Evolutionary conservation across 306 rosid genomes (phyloP), one percentile per base, ranked within the genome.

Genomic region (Casuarina equisetifolia): DNA sequence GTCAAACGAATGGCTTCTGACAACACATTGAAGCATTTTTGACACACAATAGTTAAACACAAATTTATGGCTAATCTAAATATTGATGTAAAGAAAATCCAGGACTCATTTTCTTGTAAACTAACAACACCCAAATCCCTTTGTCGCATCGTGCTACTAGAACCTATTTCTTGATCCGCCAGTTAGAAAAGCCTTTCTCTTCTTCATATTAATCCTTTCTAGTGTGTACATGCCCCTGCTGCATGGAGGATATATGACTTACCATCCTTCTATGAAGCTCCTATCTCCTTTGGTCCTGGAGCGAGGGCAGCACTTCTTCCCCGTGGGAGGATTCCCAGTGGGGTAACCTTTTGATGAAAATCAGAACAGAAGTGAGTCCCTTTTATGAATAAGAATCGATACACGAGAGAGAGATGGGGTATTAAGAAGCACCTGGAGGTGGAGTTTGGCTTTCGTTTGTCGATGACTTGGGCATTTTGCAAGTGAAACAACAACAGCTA

Each of bases 181-280:
- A 17, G 46, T 66, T 42, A 17, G 70, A 17, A 38, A 42, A 40
- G 48, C 12, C 48, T 16, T 2, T 13, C 40, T 40, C 4, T 9
- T 66, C 49, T 25, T 42, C 49, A 17, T 66, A 16, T 66, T 66
- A 3, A 32, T 61, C 35, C 12, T 11, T 35, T 36, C 20, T 3
- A 13, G 44, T 0, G 0, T 61, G 44, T 35, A 43, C 7, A 11
- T 61, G 44, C 0, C 35, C 6, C 63, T 57, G 38, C 38, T 9
- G 19, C 63, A 10, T 55, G 20, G 10, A 25, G 48, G 50, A 36
- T 61, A n/a, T 12, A 39, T 12, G 17, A 53, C 76, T 68, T 75
- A 92, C 97, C 97, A 92, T 84, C 97, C 97, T 78, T 92, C 96
- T 45, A 90, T 84, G 88, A 90, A 92, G 73, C 96, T 85, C 57